Conservation (phyloP, 2,329 filamentous ascomycete species). For the Colletotrichum incanum region DNA sequence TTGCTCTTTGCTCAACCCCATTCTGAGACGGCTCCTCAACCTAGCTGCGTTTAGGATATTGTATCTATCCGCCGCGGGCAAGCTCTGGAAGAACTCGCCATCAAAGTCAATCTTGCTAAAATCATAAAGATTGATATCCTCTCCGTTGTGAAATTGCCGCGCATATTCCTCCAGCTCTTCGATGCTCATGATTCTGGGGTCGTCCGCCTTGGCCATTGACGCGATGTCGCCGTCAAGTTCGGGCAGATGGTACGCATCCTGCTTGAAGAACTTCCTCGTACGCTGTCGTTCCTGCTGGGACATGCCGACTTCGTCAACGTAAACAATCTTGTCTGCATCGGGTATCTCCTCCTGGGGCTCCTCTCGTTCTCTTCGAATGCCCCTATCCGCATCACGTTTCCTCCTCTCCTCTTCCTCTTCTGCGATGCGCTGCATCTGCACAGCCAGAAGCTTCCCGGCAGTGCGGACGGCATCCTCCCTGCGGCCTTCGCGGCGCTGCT, state of each 20-base stretch:
- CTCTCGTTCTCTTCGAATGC: slow-evolving; percentile 57
- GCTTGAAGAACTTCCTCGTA: slow-evolving; percentile 86
- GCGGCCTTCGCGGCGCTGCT: slow-evolving; percentile 86
- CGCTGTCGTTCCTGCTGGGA: slow-evolving; percentile 81
- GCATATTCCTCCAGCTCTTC: slow-evolving; percentile 97
- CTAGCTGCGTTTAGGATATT: slow-evolving; percentile 97
- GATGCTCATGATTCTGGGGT: slow-evolving; percentile 95
- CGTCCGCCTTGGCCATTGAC: slow-evolving; percentile 90
- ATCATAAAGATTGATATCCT: slow-evolving; percentile 93
- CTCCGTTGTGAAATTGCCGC: slow-evolving; percentile 89
- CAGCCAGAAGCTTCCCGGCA: slow-evolving; percentile 89
- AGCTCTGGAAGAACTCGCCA: slow-evolving; percentile 92
- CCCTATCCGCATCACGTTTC: slow-evolving; percentile 62
- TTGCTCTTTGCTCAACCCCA: slow-evolving; percentile 98
- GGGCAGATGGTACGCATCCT: slow-evolving; percentile 95
- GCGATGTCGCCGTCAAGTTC: slow-evolving; percentile 85
- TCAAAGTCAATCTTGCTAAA: slow-evolving; percentile 99
- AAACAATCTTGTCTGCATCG: slow-evolving; percentile 80
- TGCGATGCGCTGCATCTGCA: slow-evolving; percentile 92
- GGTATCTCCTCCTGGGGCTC: slow-evolving; percentile 79
- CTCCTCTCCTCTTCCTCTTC: slow-evolving; percentile 86
- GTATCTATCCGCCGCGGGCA: slow-evolving; percentile 92
- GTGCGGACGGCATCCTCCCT: slow-evolving; percentile 94
- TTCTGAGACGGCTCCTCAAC: slow-evolving; percentile 87
- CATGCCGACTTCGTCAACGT: slow-evolving; percentile 92